These are phyloP conservation scores for Hansenula sp. DNA, from an alignment of 1,139 yeast genomes.

Conservation along the genomic window DNA sequence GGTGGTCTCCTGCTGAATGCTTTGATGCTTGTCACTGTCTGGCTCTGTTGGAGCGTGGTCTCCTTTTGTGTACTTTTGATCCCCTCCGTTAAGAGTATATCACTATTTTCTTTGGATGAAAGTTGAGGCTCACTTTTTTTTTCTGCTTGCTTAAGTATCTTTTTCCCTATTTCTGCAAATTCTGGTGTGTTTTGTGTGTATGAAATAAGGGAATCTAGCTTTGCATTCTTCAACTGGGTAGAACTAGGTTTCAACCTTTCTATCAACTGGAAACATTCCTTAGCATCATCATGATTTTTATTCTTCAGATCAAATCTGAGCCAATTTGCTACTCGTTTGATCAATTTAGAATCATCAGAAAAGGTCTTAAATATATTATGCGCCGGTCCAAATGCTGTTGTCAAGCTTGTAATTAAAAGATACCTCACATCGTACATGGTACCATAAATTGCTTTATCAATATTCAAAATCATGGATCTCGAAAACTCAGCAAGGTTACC, in stretches of 20 bases:
- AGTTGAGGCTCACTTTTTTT: too few species aligned
- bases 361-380: neutral
- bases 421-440: constrained; percentile 4
- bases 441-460: constrained; percentile 3
- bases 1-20: too few species aligned
- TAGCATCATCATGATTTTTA: neutral
- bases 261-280: neutral
- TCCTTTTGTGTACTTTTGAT: too few species aligned
- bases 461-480: neutral
- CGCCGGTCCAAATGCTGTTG: neutral
- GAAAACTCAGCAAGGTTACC: neutral
- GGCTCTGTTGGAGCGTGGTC: too few species aligned
- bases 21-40: too few species aligned
- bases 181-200: neutral
- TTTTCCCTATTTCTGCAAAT: neutral
- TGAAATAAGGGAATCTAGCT: neutral
- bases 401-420: neutral
- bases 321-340: constrained; percentile 7
- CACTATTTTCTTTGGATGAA: too few species aligned
- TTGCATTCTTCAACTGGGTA: neutral
- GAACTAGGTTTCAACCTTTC: neutral
- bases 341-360: neutral
- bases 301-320: constrained; percentile 3
- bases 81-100: too few species aligned
- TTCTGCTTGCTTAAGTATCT: neutral